Evolutionary conservation across 345 rosid genomes (phyloP), one percentile per base, ranked within the genome.

Genomic region (Rhizophora apiculata): DNA sequence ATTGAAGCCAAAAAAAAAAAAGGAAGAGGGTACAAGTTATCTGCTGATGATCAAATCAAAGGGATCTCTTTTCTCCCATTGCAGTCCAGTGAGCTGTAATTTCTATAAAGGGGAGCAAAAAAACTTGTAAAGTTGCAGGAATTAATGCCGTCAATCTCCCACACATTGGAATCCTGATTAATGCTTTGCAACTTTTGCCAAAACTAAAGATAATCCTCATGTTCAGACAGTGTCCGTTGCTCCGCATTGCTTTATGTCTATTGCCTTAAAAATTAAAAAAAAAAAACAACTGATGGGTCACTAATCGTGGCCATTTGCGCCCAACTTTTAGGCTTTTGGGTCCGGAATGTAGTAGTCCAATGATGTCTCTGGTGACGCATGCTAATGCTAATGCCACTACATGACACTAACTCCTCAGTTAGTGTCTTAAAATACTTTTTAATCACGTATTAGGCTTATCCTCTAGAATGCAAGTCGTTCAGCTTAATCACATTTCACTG

Each of bases 21-120:
- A 37, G 4, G 7, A 6, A 16, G 16, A 19, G 24, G 8, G 0
- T 7, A 53, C 74, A 27, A 30, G 31, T 71, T 39, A 53, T 54
- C 39, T 61, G 20, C 62, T 54, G 21, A 37, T 62, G 20, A 19
- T 49, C 24, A 53, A 34, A 34, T 34, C 36, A 6, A 7, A 32
- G 65, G n/a, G 20, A 6, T 4, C 4, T n/a, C 4, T 2, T 39
- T 53, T 53, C n/a, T 54, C 10, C 48, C 8, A 31, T 58, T 37
- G 65, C 27, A 11, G 68, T 39, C 20, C 30, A 1, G 61, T 39
- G 74, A 63, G 74, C 13, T 39, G 68, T 63, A 27, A 34, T 34
- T 34, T 34, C 37, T 7, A 34, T 0, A 34, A 34, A 55, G n/a
- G 34, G 20, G 62, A 24, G 34, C 34, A 19, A 19, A 26, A 26